Base-by-base conservation (phyloP, 495 filamentous ascomycete genomes). In the Daldinia loculata region DNA sequence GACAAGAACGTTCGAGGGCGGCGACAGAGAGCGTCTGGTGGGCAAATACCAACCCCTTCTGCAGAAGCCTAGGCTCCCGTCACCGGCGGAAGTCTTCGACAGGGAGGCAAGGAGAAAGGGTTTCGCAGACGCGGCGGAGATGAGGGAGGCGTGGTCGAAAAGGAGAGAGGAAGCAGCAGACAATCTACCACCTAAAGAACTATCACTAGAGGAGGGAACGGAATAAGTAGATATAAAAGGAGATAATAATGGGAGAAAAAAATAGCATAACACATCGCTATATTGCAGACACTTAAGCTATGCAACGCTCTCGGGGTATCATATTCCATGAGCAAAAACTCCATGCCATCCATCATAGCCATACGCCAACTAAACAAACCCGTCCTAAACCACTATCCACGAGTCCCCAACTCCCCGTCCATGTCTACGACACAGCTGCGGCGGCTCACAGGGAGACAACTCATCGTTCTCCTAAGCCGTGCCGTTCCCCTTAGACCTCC, bases 1-100 rank as follows among this genome's bases (percentile, higher is more conserved):
- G 27, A 83, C 88, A 68, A 90, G 88, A 74, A 78, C 91, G 8
- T 97, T 93, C 77, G 82, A 89, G 59, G 95, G 95, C 12, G 90
- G 88, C 6, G 82, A 93, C 75, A 75, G 69, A 9, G 81, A 86
- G 38, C 82, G 84, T 55, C 69, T 84, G 27, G 83, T 83, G 19
- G 94, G 94, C 0, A 84, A 72, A 30, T 98, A 98, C 80, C 77
- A 87, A 1, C 89, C 91, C 0, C 78, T 99, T 39, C 75, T 93
- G 81, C 77, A 92, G 72, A 90, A 88, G 77, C 76, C 78, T 41
- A 83, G 84, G 71, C 84, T 90, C 77, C 88, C 92, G 19, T 74
- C 82, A 11, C 87, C 91, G 30, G 88, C 91, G 64, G 89, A 89
- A 50, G 83, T 91, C 26, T 97, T 97, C 80, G 90, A 90, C 64